Conservation (phyloP, 768 basidiomycete species). For the Mrakia frigida region DNA sequence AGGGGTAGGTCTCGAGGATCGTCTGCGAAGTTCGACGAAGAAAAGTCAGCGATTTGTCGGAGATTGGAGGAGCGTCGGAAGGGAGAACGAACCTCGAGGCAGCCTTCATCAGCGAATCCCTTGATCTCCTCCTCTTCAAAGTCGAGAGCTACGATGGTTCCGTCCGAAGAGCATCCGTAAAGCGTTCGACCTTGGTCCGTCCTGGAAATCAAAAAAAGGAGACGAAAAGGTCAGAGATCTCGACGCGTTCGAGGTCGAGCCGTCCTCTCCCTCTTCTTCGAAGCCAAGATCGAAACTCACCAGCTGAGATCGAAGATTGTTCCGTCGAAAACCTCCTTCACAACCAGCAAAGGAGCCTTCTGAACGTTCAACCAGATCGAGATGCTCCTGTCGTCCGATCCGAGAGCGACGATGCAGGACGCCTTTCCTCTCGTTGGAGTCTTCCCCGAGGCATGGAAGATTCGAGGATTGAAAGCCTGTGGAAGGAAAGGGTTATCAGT, state of each 20-base stretch:
- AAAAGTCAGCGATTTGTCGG: neutral
- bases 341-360: slow-evolving; percentile 82
- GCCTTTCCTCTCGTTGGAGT: slow-evolving; percentile 40
- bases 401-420: slow-evolving; percentile 58
- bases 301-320: slow-evolving; percentile 95
- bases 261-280: neutral
- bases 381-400: slow-evolving; percentile 82
- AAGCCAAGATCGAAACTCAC: slow-evolving; percentile 49
- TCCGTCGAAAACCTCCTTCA: slow-evolving; percentile 87
- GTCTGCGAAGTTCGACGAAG: neutral
- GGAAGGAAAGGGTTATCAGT: neutral
- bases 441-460: slow-evolving; percentile 73
- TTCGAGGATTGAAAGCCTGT: slow-evolving; percentile 86
- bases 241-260: neutral
- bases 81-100: slow-evolving; percentile 17
- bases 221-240: neutral
- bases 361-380: slow-evolving; percentile 96
- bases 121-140: slow-evolving; percentile 54
- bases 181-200: slow-evolving; percentile 86
- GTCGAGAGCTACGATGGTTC: slow-evolving; percentile 80
- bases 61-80: neutral
- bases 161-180: slow-evolving; percentile 93
- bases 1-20: slow-evolving; percentile 16
- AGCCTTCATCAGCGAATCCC: slow-evolving; percentile 25
- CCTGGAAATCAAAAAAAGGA: slow-evolving; percentile 50